phyloP scores from a whole-genome alignment of 1,284 basidiomycete species.

The Cryptococcus sp. region DNA sequence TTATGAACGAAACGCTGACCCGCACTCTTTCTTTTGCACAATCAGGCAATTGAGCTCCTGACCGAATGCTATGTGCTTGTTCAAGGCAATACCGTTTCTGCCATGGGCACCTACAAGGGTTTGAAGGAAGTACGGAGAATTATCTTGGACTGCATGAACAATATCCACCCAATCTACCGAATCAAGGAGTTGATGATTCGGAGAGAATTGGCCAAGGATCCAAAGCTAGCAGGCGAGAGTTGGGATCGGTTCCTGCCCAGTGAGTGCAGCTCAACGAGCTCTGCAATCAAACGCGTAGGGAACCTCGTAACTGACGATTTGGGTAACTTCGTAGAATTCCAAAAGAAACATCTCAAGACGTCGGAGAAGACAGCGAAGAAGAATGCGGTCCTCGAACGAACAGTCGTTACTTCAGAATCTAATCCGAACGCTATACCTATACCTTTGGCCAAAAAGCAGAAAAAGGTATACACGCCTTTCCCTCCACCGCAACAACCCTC shows the following conservation, averaged over 20 bases:
- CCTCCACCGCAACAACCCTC: slow-evolving; percentile 90
- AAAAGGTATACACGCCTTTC: slow-evolving; percentile 99
- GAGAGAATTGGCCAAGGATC: slow-evolving; percentile 96
- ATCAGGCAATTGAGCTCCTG: slow-evolving; percentile 90
- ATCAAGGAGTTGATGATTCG: slow-evolving; percentile 99
- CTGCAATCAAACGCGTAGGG: too few relatives aligned
- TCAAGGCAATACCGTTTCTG: slow-evolving; percentile 96
- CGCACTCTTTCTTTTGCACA: too few relatives aligned
- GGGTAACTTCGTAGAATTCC: slow-evolving; percentile 63
- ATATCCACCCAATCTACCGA: slow-evolving; percentile 98
- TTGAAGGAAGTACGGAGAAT: slow-evolving; percentile 95
- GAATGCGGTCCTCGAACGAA: slow-evolving; percentile 61
- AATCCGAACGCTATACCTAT: slow-evolving; percentile 20
- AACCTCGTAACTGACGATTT: background rate
- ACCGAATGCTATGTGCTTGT: slow-evolving; percentile 98
- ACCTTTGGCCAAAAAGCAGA: slow-evolving; percentile 56
- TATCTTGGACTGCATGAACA: slow-evolving; percentile 98
- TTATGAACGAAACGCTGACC: too few relatives aligned
- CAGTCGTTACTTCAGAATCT: slow-evolving; percentile 10
- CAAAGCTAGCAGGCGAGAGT: slow-evolving; percentile 87
- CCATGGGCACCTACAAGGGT: slow-evolving; percentile 94
- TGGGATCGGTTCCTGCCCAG: slow-evolving; percentile 97
- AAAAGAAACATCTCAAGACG: slow-evolving; percentile 85
- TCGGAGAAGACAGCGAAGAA: slow-evolving; percentile 88
- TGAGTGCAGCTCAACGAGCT: slow-evolving; percentile 24